Conservation (phyloP, 176 grass and related monocot species). For the Avena sativa region DNA sequence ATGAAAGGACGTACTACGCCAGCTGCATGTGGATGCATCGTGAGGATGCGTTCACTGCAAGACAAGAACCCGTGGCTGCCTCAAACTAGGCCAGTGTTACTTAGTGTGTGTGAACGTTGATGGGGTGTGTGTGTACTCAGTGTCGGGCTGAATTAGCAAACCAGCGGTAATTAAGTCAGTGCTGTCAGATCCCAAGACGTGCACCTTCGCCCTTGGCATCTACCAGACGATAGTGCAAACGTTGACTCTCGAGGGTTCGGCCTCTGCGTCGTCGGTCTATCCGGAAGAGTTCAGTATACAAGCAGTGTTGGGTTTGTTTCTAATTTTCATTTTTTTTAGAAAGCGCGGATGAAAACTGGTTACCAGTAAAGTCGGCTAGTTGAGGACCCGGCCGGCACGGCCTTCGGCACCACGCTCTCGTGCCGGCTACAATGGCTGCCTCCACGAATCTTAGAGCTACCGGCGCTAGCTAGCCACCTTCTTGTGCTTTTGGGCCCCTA, state of each 20-base stretch:
- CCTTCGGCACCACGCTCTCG: slow-evolving; percentile 10
- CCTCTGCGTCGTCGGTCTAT: background rate
- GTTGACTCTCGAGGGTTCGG: background rate
- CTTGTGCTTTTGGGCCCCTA: slow-evolving; percentile 2
- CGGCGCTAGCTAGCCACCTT: slow-evolving; percentile 20
- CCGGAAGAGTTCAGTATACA: background rate
- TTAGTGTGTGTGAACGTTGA: background rate
- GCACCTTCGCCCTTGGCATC: background rate
- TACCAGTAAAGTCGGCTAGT: background rate
- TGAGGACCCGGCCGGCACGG: slow-evolving; percentile 15
- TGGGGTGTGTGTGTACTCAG: background rate
- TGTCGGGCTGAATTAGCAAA: background rate
- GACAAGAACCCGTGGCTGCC: background rate
- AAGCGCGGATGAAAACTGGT: no score
- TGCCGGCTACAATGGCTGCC: slow-evolving; percentile 7
- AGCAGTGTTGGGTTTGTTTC: background rate
- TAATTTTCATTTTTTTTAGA: no score
- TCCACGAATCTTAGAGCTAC: slow-evolving; percentile 27
- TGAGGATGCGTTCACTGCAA: background rate
- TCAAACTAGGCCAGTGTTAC: background rate
- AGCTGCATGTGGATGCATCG: slow-evolving; percentile 1
- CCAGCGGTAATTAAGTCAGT: background rate
- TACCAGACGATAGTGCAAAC: background rate
- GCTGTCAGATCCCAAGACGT: background rate
- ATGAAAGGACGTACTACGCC: background rate